These are phyloP conservation scores for Trichothecium roseum DNA, from an alignment of 2,329 filamentous ascomycete genomes.

Conservation along the genomic window DNA sequence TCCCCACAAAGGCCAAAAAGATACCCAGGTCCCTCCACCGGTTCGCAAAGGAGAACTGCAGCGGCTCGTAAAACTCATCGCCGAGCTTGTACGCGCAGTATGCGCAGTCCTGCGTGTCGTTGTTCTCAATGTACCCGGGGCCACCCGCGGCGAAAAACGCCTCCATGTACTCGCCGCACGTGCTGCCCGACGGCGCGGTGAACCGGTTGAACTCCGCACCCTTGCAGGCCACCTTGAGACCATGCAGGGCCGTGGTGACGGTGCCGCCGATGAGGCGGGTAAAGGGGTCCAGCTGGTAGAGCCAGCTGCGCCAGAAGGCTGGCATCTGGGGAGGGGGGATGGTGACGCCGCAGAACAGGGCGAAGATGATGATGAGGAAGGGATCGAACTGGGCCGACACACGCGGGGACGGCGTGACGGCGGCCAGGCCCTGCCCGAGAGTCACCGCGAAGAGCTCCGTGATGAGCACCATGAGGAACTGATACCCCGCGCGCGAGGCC, in stretches of 20 bases:
- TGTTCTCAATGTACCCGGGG: conserved; percentile 59
- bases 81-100: conserved; percentile 77
- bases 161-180: conserved; percentile 68
- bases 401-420: conserved; percentile 68
- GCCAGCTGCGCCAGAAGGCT: conserved; percentile 67
- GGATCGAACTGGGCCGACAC: conserved; percentile 74
- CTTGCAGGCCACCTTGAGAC: conserved; percentile 49
- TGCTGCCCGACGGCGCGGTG: conserved; percentile 49
- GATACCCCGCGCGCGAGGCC: conserved; percentile 63
- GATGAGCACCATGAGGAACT: conserved; percentile 76
- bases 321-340: conserved; percentile 72
- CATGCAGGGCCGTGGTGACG: conserved; percentile 67
- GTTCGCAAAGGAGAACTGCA: conserved; percentile 55
- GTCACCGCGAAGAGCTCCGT: conserved; percentile 80
- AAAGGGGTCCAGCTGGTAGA: conserved; percentile 76
- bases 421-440: conserved; percentile 64
- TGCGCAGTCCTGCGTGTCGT: conserved; percentile 55
- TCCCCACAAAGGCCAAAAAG: conserved; percentile 62
- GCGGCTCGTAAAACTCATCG: conserved; percentile 65
- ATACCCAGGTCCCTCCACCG: conserved; percentile 81
- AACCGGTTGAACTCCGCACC: conserved; percentile 56
- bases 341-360: conserved; percentile 80
- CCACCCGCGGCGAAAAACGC: conserved; percentile 60
- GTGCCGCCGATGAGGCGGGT: conserved; percentile 73
- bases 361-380: conserved; percentile 72